Evolutionary conservation across 140 eudicot genomes (phyloP), one percentile per base, ranked within the genome.

Genomic region (Cichorium intybus): DNA sequence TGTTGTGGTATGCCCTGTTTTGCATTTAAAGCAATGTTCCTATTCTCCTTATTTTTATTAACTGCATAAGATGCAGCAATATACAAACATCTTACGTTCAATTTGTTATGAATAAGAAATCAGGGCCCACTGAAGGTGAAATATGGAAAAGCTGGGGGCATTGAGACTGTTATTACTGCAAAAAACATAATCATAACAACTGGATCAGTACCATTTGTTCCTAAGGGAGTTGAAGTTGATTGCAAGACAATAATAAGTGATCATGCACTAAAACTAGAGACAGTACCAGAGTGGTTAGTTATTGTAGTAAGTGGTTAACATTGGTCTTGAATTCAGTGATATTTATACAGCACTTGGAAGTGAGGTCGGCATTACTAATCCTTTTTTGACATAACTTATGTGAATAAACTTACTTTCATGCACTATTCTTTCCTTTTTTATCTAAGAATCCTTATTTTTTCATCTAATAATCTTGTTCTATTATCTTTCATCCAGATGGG

Each of bases 321-420:
- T 94, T 74, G 99, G 99, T 67, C 97, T 94, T 60, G 99, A 94
- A 78, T 94, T 89, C 80, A 94, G 97, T 62, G 99, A 94, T 94
- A 95, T 94, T 56, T 94, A 94, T 73, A 94, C 99, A 54, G 97
- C 99, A 59, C 99, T 89, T 74, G 99, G 97, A 77, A 89, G 95
- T 82, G 99, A 94, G 99, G 99, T 93, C 41, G 49, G 74, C 21
- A 24, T 28, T 21, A 12, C 49, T 55, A n/a, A 50, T 71, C 53
- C 60, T 67, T 62, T 71, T 31, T 54, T 10, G 10, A 35, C 29
- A 61, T 34, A 53, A 37, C 22, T 31, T 7, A 17, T 49, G 62
- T 33, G 33, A 68, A 43, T 27, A 17, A 18, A 29, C n/a, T n/a
- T n/a, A n/a, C n/a, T n/a, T 17, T 46, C 33, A 20, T n/a, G n/a